Evolutionary conservation across 441 rosid genomes (phyloP).

Genomic region (Populus tomentosa): DNA sequence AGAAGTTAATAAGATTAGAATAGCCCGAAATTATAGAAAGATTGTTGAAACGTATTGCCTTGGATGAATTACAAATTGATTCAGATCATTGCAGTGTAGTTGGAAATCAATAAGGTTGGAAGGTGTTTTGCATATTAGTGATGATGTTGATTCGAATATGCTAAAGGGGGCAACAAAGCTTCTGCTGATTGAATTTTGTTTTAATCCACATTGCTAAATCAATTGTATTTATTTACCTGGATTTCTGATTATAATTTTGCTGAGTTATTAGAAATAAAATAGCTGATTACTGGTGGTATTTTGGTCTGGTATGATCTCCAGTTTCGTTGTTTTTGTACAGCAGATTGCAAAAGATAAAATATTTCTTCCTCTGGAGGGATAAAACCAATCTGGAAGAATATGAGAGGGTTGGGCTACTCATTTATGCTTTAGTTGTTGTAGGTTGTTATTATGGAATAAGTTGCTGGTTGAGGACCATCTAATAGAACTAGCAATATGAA

Average conservation of each 20-base stretch:
- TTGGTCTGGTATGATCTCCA: neutral
- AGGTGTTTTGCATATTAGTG: neutral
- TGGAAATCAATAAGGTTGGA: neutral
- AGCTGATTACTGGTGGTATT: neutral
- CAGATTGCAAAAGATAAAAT: neutral
- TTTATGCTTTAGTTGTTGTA: neutral
- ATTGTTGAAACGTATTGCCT: neutral
- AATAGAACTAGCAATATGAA: neutral
- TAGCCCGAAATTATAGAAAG: neutral
- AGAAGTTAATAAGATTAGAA: neutral
- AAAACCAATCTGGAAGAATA: neutral
- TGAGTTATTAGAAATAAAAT: neutral
- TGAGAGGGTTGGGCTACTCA: neutral
- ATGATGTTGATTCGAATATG: neutral
- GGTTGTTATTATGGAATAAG: neutral
- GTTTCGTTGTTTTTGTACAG: neutral
- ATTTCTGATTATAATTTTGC: neutral
- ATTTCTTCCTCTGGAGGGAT: neutral
- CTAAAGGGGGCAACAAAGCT: neutral
- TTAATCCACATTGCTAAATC: neutral
- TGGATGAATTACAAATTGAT: neutral
- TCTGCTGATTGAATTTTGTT: neutral
- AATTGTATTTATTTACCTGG: neutral
- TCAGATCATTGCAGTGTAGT: neutral
- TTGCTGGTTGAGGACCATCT: neutral